These are phyloP conservation scores for Panicum hallii DNA, from an alignment of 202 grass and related monocot species.

Conservation along the genomic window DNA sequence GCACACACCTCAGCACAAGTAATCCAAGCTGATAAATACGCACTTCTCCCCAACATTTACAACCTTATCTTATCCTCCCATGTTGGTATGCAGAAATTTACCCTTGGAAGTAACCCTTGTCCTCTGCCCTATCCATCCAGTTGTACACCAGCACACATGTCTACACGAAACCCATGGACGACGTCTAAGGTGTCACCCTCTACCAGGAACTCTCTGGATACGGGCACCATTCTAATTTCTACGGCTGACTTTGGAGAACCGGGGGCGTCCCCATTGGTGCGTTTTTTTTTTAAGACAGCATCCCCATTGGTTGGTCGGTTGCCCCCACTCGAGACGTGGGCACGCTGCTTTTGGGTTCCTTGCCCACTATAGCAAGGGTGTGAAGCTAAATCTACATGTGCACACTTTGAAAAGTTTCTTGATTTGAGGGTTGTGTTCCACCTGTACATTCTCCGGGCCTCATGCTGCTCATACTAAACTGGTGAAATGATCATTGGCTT, in stretches of 20 bases:
- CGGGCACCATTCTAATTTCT: background rate
- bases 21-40: background rate
- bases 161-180: background rate
- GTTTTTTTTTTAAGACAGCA: too few species aligned
- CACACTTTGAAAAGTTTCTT: background rate
- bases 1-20: conserved; percentile 1
- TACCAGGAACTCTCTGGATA: background rate
- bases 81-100: background rate
- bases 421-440: background rate
- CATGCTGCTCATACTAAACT: conserved; percentile 18
- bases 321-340: background rate
- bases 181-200: conserved; percentile 11
- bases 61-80: conserved; percentile 42
- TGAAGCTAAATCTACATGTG: too few species aligned
- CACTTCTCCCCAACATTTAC: background rate
- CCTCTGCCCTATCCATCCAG: conserved; percentile 5
- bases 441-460: conserved; percentile 36
- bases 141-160: background rate
- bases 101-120: conserved; percentile 1
- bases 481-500: conserved; percentile 40
- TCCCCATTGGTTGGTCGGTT: background rate
- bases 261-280: background rate
- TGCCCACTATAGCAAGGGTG: conserved; percentile 8
- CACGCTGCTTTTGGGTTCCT: conserved; percentile 29
- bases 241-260: background rate